Conservation (phyloP, 257 asterid species). For the Rubia yunnanensis region DNA sequence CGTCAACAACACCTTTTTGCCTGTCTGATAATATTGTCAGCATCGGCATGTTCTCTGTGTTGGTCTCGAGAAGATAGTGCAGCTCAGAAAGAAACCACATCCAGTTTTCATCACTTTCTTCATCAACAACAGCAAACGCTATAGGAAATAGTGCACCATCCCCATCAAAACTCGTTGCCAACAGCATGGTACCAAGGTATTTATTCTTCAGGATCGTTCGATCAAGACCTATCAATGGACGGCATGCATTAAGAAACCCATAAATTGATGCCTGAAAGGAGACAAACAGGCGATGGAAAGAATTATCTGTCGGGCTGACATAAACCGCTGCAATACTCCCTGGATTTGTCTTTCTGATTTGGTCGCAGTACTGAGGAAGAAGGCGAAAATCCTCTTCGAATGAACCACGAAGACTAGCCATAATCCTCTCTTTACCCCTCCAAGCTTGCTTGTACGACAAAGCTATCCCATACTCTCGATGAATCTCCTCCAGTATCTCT, state of each 20-base stretch:
- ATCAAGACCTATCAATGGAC: slow-evolving; percentile 56
- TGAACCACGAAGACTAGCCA: slow-evolving; percentile 49
- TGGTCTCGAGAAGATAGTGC: slow-evolving; percentile 47
- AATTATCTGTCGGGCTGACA: slow-evolving; percentile 40
- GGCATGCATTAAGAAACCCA: slow-evolving; percentile 59
- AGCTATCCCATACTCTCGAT: slow-evolving; percentile 56
- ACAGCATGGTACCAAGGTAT: slow-evolving; percentile 53
- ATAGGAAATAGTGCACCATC: slow-evolving; percentile 56
- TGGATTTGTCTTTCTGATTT: slow-evolving; percentile 49
- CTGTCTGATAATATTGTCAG: slow-evolving; percentile 59
- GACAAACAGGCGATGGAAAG: slow-evolving; percentile 54
- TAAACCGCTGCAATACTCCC: slow-evolving; percentile 65
- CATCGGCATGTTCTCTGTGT: slow-evolving; percentile 66
- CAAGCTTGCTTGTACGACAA: slow-evolving; percentile 72
- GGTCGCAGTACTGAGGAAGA: slow-evolving; percentile 58
- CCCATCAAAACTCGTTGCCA: slow-evolving; percentile 73
- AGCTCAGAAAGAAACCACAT: slow-evolving; percentile 66
- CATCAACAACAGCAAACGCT: slow-evolving; percentile 69
- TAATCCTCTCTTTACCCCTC: slow-evolving; percentile 65
- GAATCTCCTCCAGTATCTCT: slow-evolving; percentile 69
- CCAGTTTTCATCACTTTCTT: slow-evolving; percentile 62
- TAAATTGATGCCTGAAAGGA: slow-evolving; percentile 60
- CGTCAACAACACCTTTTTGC: slow-evolving; percentile 45
- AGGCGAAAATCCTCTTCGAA: slow-evolving; percentile 66
- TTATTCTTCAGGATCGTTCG: slow-evolving; percentile 45